These are phyloP conservation scores for Ceratobasidium sp. DNA, from an alignment of 1,284 basidiomycete species.

Conservation along the genomic window DNA sequence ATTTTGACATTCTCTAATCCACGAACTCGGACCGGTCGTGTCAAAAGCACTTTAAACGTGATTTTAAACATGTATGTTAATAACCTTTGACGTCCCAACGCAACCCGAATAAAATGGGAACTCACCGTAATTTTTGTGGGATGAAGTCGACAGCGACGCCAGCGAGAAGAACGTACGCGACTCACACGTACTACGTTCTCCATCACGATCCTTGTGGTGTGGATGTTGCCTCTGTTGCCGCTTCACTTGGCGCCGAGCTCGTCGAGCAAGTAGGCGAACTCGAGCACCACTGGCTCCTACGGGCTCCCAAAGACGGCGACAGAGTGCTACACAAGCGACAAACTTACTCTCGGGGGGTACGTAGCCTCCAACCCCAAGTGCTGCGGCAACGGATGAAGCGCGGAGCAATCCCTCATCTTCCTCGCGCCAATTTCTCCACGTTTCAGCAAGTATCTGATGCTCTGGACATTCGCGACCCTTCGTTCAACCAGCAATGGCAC, in stretches of 20 bases:
- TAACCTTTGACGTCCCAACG: too few relatives aligned
- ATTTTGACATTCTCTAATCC: too few relatives aligned
- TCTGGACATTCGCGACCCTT: constrained; percentile 85
- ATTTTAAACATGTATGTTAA: too few relatives aligned
- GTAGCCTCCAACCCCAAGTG: constrained; percentile 69
- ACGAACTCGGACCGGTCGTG: too few relatives aligned
- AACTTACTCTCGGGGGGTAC: constrained; percentile 65
- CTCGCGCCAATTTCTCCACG: constrained; percentile 54
- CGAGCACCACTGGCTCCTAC: constrained; percentile 86
- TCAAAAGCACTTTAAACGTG: too few relatives aligned
- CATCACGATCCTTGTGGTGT: constrained; percentile 74
- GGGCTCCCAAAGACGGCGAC: constrained; percentile 62
- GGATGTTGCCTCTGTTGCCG: constrained; percentile 60
- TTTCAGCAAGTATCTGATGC: constrained; percentile 69
- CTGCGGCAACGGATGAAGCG: constrained; percentile 76
- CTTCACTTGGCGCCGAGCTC: constrained; percentile 81
- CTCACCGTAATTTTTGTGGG: too few relatives aligned
- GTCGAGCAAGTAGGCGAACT: constrained; percentile 93
- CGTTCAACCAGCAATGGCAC: constrained; percentile 94
- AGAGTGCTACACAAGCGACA: constrained; percentile 58
- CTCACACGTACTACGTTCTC: constrained; percentile 92
- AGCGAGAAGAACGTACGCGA: constrained; percentile 67
- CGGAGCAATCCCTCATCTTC: constrained; percentile 55
- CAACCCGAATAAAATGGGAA: too few relatives aligned
- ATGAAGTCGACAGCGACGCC: constrained; percentile 27